phyloP scores from a whole-genome alignment of 768 basidiomycete species.

The Podaxis sp. region DNA sequence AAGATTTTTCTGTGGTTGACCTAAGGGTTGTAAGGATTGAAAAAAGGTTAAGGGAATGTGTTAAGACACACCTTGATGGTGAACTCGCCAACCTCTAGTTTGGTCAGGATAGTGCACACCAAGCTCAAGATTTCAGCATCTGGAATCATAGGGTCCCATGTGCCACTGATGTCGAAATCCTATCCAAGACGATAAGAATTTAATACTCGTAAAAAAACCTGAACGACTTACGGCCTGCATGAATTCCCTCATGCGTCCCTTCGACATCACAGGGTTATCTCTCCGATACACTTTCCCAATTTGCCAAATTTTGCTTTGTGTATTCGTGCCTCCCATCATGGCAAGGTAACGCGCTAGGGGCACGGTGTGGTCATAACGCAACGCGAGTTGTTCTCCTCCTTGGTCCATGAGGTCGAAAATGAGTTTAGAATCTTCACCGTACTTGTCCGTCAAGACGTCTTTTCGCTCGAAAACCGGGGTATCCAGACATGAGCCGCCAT shows the following conservation, averaged over 20 bases:
- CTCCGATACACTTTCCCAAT: slow-evolving; percentile 98
- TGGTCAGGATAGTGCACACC: slow-evolving; percentile 75
- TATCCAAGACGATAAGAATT: slow-evolving; percentile 27
- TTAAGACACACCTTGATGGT: slow-evolving; percentile 72
- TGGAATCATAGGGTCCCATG: slow-evolving; percentile 96
- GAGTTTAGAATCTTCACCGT: slow-evolving; percentile 95
- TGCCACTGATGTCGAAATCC: slow-evolving; percentile 95
- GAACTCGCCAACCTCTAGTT: slow-evolving; percentile 90
- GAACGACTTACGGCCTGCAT: slow-evolving; percentile 78
- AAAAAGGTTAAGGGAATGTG: not conserved
- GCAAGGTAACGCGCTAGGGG: slow-evolving; percentile 95
- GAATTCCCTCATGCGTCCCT: slow-evolving; percentile 98
- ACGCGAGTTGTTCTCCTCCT: slow-evolving; percentile 92
- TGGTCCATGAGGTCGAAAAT: slow-evolving; percentile 98
- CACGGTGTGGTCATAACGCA: slow-evolving; percentile 96
- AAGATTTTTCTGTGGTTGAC: slow-evolving; percentile 96
- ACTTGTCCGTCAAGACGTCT: slow-evolving; percentile 94
- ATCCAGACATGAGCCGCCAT: slow-evolving; percentile 90
- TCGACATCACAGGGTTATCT: slow-evolving; percentile 96
- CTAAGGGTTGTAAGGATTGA: slow-evolving; percentile 35
- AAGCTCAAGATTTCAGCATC: slow-evolving; percentile 90
- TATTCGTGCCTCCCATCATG: slow-evolving; percentile 83
- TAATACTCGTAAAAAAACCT: not conserved
- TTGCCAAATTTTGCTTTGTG: slow-evolving; percentile 89
- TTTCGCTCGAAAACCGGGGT: slow-evolving; percentile 98